These are phyloP conservation scores for Plantago ovata DNA, from an alignment of 257 asterid genomes.

Conservation along the genomic window DNA sequence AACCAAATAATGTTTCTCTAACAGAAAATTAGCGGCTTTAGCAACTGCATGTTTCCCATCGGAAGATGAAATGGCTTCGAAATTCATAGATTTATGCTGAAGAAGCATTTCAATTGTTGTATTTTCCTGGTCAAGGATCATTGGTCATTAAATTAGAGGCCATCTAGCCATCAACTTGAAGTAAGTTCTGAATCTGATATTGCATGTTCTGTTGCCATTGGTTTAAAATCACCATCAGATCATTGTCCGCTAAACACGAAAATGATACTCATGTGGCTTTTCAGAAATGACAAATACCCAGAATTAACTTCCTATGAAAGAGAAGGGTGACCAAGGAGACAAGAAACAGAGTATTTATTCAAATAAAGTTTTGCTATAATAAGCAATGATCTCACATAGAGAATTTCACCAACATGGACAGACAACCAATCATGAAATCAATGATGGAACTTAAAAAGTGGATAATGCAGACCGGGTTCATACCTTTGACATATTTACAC, in stretches of 20 bases:
- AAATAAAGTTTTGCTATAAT: no score
- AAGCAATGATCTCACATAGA: no score
- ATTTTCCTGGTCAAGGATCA: conserved; percentile 35
- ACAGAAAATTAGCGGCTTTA: conserved; percentile 70
- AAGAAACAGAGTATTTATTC: no score
- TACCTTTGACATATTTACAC: conserved; percentile 46
- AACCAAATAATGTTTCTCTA: conserved; percentile 47
- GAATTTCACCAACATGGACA: not conserved
- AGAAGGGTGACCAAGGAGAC: no score
- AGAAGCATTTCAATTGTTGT: conserved; percentile 23
- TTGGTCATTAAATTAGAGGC: conserved; percentile 19
- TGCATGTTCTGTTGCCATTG: no score
- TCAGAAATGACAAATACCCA: not conserved
- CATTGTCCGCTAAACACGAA: not conserved
- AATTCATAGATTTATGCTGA: conserved; percentile 38
- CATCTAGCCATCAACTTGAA: conserved; percentile 2
- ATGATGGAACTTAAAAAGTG: conserved; percentile 3
- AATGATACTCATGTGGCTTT: no score
- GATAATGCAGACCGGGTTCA: conserved; percentile 18
- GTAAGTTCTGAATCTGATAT: no score
- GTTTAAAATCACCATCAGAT: no score
- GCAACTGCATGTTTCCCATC: conserved; percentile 89
- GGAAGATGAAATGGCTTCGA: conserved; percentile 67
- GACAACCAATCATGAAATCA: conserved; percentile 1
- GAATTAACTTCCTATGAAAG: no score